Base-by-base conservation (phyloP, 257 asterid genomes). In the Handroanthus guayacan region DNA sequence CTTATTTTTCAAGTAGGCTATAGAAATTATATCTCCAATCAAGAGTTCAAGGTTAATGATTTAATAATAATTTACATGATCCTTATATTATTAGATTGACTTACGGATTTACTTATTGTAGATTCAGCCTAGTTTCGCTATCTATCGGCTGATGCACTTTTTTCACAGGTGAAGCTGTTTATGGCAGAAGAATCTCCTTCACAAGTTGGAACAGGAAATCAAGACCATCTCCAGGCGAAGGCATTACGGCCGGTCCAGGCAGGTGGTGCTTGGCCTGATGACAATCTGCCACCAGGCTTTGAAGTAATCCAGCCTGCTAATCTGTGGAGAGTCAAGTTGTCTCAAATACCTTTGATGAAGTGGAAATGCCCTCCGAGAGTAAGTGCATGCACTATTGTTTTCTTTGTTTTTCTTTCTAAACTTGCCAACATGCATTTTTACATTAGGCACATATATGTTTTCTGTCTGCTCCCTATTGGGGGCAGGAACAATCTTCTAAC, bases 251-350 rank as follows among this genome's bases (percentile, higher is more conserved):
- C 84, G 36, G 81, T 64, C 14, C 79, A 65, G 34, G 78, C 83
- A 61, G 74, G 80, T 61, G 77, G 72, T 74, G 36, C 65, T 44
- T 83, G 78, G 62, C 63, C 82, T 36, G 86, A 85, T 78, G 90
- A 84, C 73, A 88, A 81, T 84, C 81, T 86, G 73, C 92, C 95
- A 9, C 95, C 91, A 25, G 91, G 93, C 50, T 89, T 89, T 58
- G 91, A 84, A 84, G 86, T 82, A 43, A 72, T 83, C 36, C 86
- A 80, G 72, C 87, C 88, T 18, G 76, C 82, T 9, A 83, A 72
- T 51, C 71, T 20, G 25, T 69, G 70, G 82, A 81, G 71, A 66
- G 81, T 78, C 58, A 82, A 83, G 48, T 38, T 82, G 74, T 74
- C 89, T 55, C 89, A 83, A 78, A 83, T 88, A 73, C 94, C 91